These are phyloP conservation scores for Mentha longifolia DNA, from an alignment of 257 asterid species.

Conservation along the genomic window DNA sequence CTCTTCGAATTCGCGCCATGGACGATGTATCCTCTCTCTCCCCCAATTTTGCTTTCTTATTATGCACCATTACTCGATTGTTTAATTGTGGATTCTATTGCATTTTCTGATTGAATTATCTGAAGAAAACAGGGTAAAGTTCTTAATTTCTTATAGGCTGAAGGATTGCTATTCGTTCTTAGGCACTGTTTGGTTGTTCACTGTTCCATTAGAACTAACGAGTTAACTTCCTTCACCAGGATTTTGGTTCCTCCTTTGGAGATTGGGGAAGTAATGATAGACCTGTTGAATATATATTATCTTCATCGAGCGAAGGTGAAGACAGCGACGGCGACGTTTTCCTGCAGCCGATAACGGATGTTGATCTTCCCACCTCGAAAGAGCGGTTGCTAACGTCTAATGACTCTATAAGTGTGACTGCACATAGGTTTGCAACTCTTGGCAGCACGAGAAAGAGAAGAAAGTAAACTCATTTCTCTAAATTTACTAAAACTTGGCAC, in stretches of 20 bases:
- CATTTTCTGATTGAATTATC: constrained; percentile 9
- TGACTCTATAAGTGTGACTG: constrained; percentile 64
- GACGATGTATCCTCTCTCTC: constrained; percentile 56
- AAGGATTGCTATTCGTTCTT: background rate
- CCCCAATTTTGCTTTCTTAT: background rate
- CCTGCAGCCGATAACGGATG: constrained; percentile 78
- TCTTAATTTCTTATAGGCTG: background rate
- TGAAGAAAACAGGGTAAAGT: background rate
- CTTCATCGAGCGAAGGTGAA: constrained; percentile 90
- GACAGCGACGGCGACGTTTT: constrained; percentile 75
- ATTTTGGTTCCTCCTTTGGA: constrained; percentile 52
- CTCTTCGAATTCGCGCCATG: constrained; percentile 51
- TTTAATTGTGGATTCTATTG: background rate
- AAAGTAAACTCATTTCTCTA: constrained; percentile 48
- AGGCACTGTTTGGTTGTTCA: background rate
- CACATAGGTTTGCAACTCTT: constrained; percentile 69
- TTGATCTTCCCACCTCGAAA: constrained; percentile 74
- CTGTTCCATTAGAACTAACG: constrained; percentile 16
- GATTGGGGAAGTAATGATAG: constrained; percentile 64
- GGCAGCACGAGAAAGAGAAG: constrained; percentile 61
- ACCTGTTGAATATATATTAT: constrained; percentile 45
- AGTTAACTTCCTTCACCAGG: constrained; percentile 45
- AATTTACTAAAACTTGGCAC: constrained; percentile 8
- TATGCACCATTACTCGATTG: background rate
- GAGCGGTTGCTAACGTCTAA: constrained; percentile 53